These are phyloP conservation scores for Westerdykella sp. DNA, from an alignment of 2,329 filamentous ascomycete species.

Conservation along the genomic window DNA sequence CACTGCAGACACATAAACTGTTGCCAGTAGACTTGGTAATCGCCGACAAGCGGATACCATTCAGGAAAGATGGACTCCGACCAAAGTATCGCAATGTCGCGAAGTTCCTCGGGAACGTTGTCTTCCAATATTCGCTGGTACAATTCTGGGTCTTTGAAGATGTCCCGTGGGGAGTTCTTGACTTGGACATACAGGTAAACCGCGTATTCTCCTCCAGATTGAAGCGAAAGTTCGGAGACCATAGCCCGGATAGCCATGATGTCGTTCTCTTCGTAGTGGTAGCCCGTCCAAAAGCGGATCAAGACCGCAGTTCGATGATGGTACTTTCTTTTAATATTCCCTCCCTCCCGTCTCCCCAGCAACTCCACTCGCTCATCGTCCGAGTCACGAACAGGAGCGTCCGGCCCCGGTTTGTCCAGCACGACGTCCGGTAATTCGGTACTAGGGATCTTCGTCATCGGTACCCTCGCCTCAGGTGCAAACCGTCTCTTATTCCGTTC, in stretches of 20 bases:
- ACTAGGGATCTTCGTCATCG: constrained; percentile 23
- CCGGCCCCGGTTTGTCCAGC: constrained; percentile 16
- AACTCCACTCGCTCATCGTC: background rate
- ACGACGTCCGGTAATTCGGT: constrained; percentile 14
- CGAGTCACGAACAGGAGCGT: constrained; percentile 10
- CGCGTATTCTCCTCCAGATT: constrained; percentile 44
- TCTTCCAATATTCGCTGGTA: constrained; percentile 57
- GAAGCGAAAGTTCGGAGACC: constrained; percentile 42
- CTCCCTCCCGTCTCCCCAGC: no score
- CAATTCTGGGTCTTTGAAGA: constrained; percentile 53
- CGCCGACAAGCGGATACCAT: constrained; percentile 45
- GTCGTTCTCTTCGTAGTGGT: constrained; percentile 44
- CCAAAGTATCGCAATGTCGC: constrained; percentile 66
- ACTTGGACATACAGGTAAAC: constrained; percentile 46
- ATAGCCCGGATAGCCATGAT: constrained; percentile 42
- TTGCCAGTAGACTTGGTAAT: constrained; percentile 47
- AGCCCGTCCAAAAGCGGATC: constrained; percentile 44
- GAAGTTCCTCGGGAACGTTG: constrained; percentile 63
- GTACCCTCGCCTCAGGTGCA: constrained; percentile 37
- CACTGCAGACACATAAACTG: constrained; percentile 71
- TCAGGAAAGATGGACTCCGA: constrained; percentile 52
- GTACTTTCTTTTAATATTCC: constrained; percentile 19
- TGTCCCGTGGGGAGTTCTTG: constrained; percentile 50
- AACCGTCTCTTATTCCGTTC: constrained; percentile 61
- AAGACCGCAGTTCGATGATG: constrained; percentile 42